Evolutionary conservation across 352 stramenopile genomes (phyloP), one percentile per base, ranked within the genome.

Genomic region (Globisporangium takayamanum): DNA sequence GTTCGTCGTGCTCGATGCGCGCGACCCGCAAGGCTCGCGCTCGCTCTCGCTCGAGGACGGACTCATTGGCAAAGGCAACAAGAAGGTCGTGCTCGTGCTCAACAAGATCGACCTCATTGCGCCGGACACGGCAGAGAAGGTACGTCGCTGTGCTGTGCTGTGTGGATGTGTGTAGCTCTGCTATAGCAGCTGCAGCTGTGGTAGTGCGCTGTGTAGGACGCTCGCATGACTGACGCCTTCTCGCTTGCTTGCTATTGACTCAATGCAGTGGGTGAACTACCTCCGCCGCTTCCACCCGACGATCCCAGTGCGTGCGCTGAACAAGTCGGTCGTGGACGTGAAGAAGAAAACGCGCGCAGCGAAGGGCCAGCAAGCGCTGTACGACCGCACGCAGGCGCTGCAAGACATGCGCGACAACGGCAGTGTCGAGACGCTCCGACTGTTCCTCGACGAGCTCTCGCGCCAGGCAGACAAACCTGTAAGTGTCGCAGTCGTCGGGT

Each of bases 71-170:
- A 96, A 98, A 63, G 82, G 78, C 49, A 83, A 93, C 65, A 99
- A 99, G 79, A 88, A 96, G 46, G 84, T 99, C 62, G 85, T 99
- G 54, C 80, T 99, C 5, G 96, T 99, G 46, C 70, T 99, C 58
- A 99, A 99, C 84, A 99, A 99, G 78, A 92, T 99, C 63, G 97
- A 99, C 73, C 81, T 99, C n/a, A 84, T 99, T 46, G 62, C 80
- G 11, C 55, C 67, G 33, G 79, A 93, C 46, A 80, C 69, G 30
- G 97, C 97, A 1, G 96, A 97, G 64, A 95, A 97, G 39, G 52
- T 62, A 39, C 16, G 18, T 37, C 45, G 10, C 15, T 48, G 47
- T 48, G 28, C 39, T 36, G 25, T 42, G 53, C 20, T 26, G 6
- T 56, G 33, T 33, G 48, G 45, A 5, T 8, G 11, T 12, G 12